A percentile compares a stretch with the other conserved stretches of the same genome.
Evolutionary conservation across 2,329 filamentous ascomycete species (phyloP).

Genomic region (Hypoxylon rubiginosum): DNA sequence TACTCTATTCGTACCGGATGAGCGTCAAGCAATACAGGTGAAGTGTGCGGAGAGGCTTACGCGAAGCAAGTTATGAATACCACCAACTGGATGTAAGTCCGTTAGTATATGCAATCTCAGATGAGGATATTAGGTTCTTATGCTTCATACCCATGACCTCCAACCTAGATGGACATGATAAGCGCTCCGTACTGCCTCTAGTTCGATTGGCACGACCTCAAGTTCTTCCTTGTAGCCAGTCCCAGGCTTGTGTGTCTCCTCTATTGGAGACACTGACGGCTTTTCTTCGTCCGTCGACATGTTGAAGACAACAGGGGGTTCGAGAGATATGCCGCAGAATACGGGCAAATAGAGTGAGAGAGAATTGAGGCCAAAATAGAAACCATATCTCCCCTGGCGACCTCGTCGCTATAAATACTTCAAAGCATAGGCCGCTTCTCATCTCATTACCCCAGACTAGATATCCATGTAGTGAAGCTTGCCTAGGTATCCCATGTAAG

Average conservation of each 20-base stretch:
- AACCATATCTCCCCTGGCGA: background rate
- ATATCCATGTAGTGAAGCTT: background rate
- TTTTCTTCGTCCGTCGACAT: slow-evolving; percentile 41
- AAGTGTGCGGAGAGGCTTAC: slow-evolving; percentile 47
- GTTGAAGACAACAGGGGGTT: background rate
- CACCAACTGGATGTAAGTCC: slow-evolving; percentile 47
- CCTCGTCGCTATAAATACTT: background rate
- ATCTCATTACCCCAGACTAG: background rate
- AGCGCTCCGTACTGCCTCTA: slow-evolving; percentile 51
- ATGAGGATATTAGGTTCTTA: background rate
- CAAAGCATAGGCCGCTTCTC: background rate
- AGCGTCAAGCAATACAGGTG: background rate
- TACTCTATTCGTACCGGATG: slow-evolving; percentile 51
- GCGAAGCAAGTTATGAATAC: slow-evolving; percentile 64
- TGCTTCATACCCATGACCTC: slow-evolving; percentile 63
- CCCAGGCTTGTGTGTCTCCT: slow-evolving; percentile 16
- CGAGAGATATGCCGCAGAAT: background rate
- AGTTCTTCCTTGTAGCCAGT: slow-evolving; percentile 14
- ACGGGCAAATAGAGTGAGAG: background rate
- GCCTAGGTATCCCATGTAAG: no score
- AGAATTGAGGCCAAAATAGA: background rate
- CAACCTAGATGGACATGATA: slow-evolving; percentile 65
- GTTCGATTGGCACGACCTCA: slow-evolving; percentile 46
- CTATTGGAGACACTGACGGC: slow-evolving; percentile 7
- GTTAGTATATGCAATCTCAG: slow-evolving; percentile 7